Evolutionary conservation across 2,329 filamentous ascomycete genomes (phyloP), one percentile per base, ranked within the genome.

Genomic region (Paecilomyces variotii): DNA sequence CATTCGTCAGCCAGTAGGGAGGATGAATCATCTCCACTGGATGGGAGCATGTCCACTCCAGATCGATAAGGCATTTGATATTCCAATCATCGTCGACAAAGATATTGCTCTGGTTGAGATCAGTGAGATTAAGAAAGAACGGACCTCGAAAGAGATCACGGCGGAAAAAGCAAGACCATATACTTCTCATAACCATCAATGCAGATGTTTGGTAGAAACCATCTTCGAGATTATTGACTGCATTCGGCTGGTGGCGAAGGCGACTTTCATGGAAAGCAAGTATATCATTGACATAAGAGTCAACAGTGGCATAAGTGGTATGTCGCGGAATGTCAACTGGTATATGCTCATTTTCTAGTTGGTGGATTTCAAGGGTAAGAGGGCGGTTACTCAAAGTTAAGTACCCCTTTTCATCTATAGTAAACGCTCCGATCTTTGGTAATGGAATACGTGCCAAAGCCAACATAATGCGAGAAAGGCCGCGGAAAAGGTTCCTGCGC

Each of bases 41-140:
- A 1, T 66, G 63, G 2, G 67, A 67, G 58, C 67, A 72, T 51
- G 67, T 64, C 64, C 67, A 74, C 62, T 74, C 72, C 14, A 75
- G 62, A 55, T 74, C 70, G 57, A 76, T 70, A 14, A 74, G 57
- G 26, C 57, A 61, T 39, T 57, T 73, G 56, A 75, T 65, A 62
- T 73, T 66, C 70, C 73, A 74, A 26, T 73, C 59, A 7, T 69
- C 26, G 56, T 72, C 67, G 4, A 72, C 69, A 55, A 71, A 67
- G 14, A 72, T 70, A 54, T 78, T 77, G 57, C 70, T 73, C 49
- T 64, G 63, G 56, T 77, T 69, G 10, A 78, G 61, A 59, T 78
- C 74, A 19, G 72, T 76, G 27, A 78, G 62, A 1, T 54, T 60
- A 52, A 67, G 9, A 39, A 72, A 54, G 56, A 74, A 77, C 0